These are phyloP conservation scores for Raffaelea ambrosiae DNA, from an alignment of 2,329 filamentous ascomycete species.

Conservation along the genomic window DNA sequence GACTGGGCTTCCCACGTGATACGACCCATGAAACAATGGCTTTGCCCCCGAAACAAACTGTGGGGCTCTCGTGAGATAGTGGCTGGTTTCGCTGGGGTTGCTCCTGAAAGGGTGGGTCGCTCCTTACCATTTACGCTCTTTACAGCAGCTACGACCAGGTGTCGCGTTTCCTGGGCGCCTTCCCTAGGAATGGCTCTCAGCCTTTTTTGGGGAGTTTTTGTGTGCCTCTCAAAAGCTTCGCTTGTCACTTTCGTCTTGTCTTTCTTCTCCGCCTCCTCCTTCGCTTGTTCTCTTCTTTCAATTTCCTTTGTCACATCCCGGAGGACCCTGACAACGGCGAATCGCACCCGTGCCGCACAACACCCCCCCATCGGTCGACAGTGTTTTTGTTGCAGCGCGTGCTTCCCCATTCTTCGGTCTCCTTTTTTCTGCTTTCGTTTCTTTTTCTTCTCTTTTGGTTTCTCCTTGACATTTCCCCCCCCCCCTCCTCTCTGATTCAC, in stretches of 20 bases:
- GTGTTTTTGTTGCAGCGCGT: not conserved
- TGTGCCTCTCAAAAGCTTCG: not conserved
- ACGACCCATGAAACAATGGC: too few relatives aligned
- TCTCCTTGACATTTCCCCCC: not conserved
- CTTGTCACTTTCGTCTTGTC: not conserved
- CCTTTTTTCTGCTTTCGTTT: not conserved
- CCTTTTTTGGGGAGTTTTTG: not conserved
- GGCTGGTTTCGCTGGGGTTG: too few relatives aligned
- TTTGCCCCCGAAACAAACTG: too few relatives aligned
- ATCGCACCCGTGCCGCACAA: not conserved
- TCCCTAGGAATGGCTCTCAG: not conserved
- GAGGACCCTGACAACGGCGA: not conserved
- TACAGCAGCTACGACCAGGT: not conserved
- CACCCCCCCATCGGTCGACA: too few relatives aligned
- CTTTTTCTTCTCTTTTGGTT: not conserved
- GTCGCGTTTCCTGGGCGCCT: not conserved
- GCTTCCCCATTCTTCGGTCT: not conserved
- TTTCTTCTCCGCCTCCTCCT: not conserved
- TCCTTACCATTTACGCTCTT: not conserved
- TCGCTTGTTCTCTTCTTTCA: not conserved
- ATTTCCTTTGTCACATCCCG: not conserved
- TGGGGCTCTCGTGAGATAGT: too few relatives aligned
- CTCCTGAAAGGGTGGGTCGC: not conserved
- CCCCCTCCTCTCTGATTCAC: not conserved
- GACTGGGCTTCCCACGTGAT: too few relatives aligned